Base-by-base conservation (phyloP, 768 basidiomycete genomes). In the Amanita rubescens region DNA sequence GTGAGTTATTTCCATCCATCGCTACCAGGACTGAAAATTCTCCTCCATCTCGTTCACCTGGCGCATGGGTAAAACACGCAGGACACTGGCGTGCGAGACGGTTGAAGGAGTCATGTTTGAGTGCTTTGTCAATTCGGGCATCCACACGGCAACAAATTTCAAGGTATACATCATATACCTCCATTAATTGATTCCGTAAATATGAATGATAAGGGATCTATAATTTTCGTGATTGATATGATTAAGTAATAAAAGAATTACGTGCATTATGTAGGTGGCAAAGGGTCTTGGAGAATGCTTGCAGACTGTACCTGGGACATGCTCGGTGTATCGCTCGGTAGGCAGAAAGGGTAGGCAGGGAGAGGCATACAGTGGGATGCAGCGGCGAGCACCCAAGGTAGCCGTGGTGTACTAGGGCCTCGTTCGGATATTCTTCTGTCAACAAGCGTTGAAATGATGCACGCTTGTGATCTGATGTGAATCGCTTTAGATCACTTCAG, bases 111-210 rank as follows among this genome's bases (percentile, higher is more conserved):
- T 30, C 8, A 30, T 30, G 58, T 1, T 63, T 62, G 15, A 76
- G 62, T 3, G 55, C 59, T 7, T 9, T 19, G 3, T 57, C 22
- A n/a, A 72, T 60, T 0, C 43, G 53, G 2, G 17, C 14, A 17
- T 67, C 52, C n/a, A 71, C 60, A 0, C 1, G 9, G 0, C 56
- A 54, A 0, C 47, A 48, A 3, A 73, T 65, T 0, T 49, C 22
- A 9, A 75, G 64, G 54, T 72, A 75, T 0, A 66, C 43, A 48
- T 75, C 70, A 49, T 68, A 72, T 10, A 69, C 58, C 22, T 66
- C 59, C 1, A 66, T 59, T 22, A 77, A 58, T 15, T 60, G 49
- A 1, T 43, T 54, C 5, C 64, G 59, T 48, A 59, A 62, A 65
- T 71, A 41, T 5, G 38, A 25, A 48, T 20, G 34, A 22, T 11